These are phyloP conservation scores for Pseudocercospora cruenta DNA, from an alignment of 2,329 filamentous ascomycete genomes.

Conservation along the genomic window DNA sequence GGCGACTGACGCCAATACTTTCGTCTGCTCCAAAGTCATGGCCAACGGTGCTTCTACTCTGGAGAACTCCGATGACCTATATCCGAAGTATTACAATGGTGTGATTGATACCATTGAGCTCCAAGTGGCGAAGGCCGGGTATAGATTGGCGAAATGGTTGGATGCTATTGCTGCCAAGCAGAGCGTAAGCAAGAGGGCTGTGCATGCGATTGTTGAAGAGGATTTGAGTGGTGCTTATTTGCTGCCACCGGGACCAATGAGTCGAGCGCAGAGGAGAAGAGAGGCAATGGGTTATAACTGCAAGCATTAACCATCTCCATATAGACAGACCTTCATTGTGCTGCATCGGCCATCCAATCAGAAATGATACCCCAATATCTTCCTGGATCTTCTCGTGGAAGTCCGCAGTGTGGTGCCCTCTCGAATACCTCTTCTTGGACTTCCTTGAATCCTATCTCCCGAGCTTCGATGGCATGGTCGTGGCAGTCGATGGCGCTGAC, in stretches of 20 bases:
- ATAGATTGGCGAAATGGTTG: neutral
- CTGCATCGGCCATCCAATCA: neutral
- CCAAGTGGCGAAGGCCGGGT: neutral
- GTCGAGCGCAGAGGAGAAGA: neutral
- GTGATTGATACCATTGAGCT: neutral
- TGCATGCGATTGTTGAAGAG: neutral
- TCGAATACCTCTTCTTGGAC: constrained; percentile 59
- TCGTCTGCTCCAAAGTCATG: neutral
- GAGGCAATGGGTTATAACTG: neutral
- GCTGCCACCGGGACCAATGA: neutral
- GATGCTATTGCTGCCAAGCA: neutral
- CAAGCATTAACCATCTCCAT: neutral
- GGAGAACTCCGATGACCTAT: neutral
- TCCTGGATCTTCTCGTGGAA: constrained; percentile 60
- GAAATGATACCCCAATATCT: constrained; percentile 58
- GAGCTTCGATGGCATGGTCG: constrained; percentile 55
- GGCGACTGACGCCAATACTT: neutral
- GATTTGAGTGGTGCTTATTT: neutral
- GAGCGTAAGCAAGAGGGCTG: neutral
- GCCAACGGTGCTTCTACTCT: neutral
- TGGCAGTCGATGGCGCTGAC: constrained; percentile 62
- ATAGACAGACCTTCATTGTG: too few relatives aligned
- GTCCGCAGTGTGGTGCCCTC: constrained; percentile 63
- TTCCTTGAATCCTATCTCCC: constrained; percentile 51
- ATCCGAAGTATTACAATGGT: neutral